phyloP scores from a whole-genome alignment of 2,329 filamentous ascomycete species.

The Emmonsiellopsis sp. region DNA sequence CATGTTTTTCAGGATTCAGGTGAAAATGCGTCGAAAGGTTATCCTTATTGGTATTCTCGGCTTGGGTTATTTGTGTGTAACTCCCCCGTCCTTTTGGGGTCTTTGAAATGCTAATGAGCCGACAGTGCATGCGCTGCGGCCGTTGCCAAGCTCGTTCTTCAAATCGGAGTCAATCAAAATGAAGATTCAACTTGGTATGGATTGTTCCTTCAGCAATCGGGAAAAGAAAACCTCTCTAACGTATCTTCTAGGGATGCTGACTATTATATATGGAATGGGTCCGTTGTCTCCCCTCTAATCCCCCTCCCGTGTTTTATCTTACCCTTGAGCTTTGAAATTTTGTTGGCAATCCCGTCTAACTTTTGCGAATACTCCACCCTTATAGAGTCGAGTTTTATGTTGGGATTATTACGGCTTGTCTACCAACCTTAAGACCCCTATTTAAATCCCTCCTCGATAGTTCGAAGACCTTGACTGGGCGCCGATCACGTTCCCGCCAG shows the following conservation, averaged over 20 bases:
- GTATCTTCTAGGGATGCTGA: background rate
- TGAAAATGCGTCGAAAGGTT: background rate
- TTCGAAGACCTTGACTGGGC: background rate
- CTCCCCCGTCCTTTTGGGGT: background rate
- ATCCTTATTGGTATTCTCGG: background rate
- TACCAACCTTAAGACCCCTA: background rate
- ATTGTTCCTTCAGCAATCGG: background rate
- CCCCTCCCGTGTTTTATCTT: background rate
- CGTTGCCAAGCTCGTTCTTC: background rate
- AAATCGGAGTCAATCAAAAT: background rate
- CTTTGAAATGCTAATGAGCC: background rate
- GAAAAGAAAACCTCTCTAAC: background rate
- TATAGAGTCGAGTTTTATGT: background rate
- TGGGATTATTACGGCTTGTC: background rate
- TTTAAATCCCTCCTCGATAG: background rate
- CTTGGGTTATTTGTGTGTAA: background rate
- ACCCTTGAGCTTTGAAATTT: background rate
- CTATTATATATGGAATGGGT: background rate
- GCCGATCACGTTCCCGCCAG: background rate
- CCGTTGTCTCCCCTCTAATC: background rate
- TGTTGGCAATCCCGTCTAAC: background rate
- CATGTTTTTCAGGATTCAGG: background rate
- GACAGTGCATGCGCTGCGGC: slow-evolving; percentile 1
- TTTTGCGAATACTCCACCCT: background rate
- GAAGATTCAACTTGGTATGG: background rate